Conservation (phyloP, 2,329 filamentous ascomycete species). For the Diaporthe ampelina region DNA sequence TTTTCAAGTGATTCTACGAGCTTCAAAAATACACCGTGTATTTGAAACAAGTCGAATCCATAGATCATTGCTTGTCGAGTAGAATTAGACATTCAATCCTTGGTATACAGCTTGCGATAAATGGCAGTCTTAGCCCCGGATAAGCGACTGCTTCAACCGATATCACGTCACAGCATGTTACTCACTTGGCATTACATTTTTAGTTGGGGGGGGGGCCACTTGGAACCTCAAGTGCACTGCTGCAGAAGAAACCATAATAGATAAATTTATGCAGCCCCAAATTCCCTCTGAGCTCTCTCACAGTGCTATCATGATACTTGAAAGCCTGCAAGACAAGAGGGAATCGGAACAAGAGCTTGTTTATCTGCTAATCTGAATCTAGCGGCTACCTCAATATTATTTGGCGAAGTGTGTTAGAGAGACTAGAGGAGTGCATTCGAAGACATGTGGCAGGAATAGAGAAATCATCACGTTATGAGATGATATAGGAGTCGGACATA, state of each 20-base stretch:
- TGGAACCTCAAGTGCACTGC: not conserved
- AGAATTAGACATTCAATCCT: not conserved
- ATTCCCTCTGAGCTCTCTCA: not conserved
- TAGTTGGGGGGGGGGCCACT: not conserved
- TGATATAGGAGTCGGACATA: not conserved
- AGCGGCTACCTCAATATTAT: not conserved
- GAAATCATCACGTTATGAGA: not conserved
- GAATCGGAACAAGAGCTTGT: not conserved
- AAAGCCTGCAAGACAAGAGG: too few relatives aligned
- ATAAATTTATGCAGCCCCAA: not conserved
- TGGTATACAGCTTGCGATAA: not conserved
- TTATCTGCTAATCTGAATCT: too few relatives aligned
- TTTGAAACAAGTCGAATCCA: not conserved
- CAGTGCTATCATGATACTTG: not conserved
- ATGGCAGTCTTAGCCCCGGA: not conserved
- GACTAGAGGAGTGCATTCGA: not conserved
- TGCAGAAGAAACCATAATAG: not conserved
- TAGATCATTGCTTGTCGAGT: not conserved
- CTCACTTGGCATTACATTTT: not conserved
- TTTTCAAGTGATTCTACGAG: not conserved
- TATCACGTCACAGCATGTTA: not conserved
- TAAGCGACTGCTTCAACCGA: not conserved
- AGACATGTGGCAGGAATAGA: not conserved
- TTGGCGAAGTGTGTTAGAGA: not conserved
- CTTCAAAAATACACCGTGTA: not conserved